Evolutionary conservation across 257 asterid genomes (phyloP).

Genomic region (Solanum pimpinellifolium): DNA sequence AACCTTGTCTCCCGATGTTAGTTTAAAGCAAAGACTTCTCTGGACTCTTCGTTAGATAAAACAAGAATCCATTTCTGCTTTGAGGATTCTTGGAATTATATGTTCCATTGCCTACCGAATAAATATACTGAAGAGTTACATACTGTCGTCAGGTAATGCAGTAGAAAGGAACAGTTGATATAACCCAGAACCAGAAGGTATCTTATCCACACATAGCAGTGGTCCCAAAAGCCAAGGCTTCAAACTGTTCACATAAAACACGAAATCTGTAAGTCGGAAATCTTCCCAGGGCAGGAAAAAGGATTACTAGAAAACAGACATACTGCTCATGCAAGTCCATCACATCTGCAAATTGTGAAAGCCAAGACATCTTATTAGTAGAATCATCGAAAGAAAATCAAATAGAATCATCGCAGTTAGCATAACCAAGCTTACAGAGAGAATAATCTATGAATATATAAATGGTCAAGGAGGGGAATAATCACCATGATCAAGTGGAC

Average conservation of each 20-base stretch:
- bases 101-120: background rate
- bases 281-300: slow-evolving; percentile 4
- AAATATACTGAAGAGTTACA: slow-evolving; percentile 2
- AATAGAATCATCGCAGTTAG: background rate
- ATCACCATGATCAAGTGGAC: slow-evolving; percentile 54
- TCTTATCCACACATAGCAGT: slow-evolving; percentile 66
- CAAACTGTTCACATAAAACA: slow-evolving; percentile 34
- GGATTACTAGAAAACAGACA: slow-evolving; percentile 13
- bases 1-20: background rate
- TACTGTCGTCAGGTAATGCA: slow-evolving; percentile 79
- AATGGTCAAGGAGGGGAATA: background rate
- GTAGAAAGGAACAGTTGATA: slow-evolving; percentile 69
- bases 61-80: background rate
- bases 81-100: background rate
- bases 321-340: slow-evolving; percentile 94
- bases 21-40: background rate
- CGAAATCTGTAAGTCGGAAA: background rate
- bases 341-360: slow-evolving; percentile 44
- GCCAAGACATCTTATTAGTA: background rate
- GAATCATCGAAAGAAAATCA: no score
- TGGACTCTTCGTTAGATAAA: background rate
- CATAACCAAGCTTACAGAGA: background rate
- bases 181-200: slow-evolving; percentile 79
- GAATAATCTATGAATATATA: background rate
- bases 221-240: slow-evolving; percentile 83